Evolutionary conservation across 1,284 basidiomycete genomes (phyloP), one percentile per base, ranked within the genome.

Genomic region (Microbotryomycetes sp.): DNA sequence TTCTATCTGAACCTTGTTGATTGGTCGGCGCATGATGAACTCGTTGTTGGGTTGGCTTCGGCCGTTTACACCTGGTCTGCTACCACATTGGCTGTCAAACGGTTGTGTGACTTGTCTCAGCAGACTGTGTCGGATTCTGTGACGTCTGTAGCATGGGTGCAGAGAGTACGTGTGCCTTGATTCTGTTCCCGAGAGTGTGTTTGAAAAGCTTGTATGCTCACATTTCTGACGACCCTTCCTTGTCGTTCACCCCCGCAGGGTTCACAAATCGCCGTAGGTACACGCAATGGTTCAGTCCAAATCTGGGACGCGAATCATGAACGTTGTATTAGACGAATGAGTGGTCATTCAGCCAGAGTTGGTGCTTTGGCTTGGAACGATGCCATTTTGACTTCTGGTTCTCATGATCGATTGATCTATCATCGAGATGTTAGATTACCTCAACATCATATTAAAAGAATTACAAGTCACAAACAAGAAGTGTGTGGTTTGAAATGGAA

Each of bases 1-100:
- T 98, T 97, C 76, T 98, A 98, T 73, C 86, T 98, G 66, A 98
- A 98, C 72, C 82, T 98, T 19, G 92, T 98, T 19, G 94, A 97
- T 67, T 98, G 96, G 94, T 92, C 88, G 1, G 87, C 86, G 56
- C 92, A 89, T 7, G 97, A 98, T 74, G 85, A 97, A 0, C 83
- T 98, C 0, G 92, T 89, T 14, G 96, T 98, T 2, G 96, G 93
- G 0, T 81, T 98, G 3, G 90, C 88, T 3, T 81, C 85, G 0
- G 92, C 90, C 65, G 93, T 98, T 4, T 98, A 98, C 75, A 83
- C 97, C 1, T 98, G 96, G 96, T 90, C 88, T 14, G 96, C 94
- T 12, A 86, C 92, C 67, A 96, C 91, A 57, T 90, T 91, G 12
- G 83, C 83, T 12, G 94, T 98, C 0, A 89, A 87, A 32, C 93